Conservation (phyloP, 2,329 filamentous ascomycete species). For the Emmonsia crescens region DNA sequence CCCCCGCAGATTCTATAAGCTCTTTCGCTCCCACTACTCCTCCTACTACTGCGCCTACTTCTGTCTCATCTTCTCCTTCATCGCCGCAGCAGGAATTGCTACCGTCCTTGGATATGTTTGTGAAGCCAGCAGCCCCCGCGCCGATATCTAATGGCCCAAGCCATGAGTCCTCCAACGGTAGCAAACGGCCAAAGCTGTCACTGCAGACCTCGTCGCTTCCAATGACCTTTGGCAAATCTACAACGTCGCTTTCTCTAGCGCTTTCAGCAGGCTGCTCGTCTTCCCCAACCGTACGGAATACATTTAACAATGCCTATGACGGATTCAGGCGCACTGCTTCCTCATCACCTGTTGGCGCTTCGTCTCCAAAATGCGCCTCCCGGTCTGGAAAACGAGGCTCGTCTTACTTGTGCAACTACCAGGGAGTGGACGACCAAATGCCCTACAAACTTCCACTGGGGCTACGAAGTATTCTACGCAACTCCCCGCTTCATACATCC, state of each 20-base stretch:
- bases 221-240: constrained; percentile 44
- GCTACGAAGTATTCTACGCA: constrained; percentile 37
- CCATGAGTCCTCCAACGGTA: constrained; percentile 2
- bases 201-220: constrained; percentile 46
- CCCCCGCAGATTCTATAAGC: neutral
- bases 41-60: neutral
- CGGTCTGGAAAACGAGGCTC: constrained; percentile 14
- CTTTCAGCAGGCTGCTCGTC: constrained; percentile 38
- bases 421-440: constrained; percentile 9
- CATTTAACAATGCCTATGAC: constrained; percentile 50
- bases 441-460: constrained; percentile 36
- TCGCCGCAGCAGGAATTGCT: neutral
- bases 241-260: constrained; percentile 43
- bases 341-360: constrained; percentile 25
- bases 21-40: neutral
- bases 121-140: neutral
- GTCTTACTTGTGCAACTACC: neutral
- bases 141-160: neutral
- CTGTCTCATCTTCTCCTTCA: neutral
- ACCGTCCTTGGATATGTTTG: neutral
- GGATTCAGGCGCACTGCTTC: constrained; percentile 24
- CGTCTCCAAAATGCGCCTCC: constrained; percentile 13
- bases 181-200: constrained; percentile 47
- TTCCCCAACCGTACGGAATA: constrained; percentile 52
- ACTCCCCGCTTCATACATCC: constrained; percentile 31